Evolutionary conservation across 305 asterid species (phyloP).

Genomic region (Solanum aculeatissimum): DNA sequence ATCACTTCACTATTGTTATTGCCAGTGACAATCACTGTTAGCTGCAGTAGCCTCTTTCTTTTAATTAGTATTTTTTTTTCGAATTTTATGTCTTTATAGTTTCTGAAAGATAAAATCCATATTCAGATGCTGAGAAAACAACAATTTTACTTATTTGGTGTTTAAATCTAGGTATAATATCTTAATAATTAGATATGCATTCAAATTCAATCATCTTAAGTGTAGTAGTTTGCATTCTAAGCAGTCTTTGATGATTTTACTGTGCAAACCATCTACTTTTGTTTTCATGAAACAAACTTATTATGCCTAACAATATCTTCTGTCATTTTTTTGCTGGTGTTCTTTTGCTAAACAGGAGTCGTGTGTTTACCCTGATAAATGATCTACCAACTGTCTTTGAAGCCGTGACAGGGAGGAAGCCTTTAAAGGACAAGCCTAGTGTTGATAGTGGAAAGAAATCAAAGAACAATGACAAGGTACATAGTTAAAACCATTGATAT

Average conservation of each 20-base stretch:
- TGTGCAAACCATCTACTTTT: not conserved
- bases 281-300: not conserved
- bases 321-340: constrained; percentile 4
- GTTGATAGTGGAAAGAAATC: constrained; percentile 72
- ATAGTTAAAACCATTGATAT: not conserved
- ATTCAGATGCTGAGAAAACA: not conserved
- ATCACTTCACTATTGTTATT: not conserved
- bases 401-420: constrained; percentile 64
- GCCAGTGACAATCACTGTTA: not conserved
- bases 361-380: constrained; percentile 76
- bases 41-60: not conserved
- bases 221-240: not conserved
- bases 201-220: not conserved
- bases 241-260: not conserved
- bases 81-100: not conserved
- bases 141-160: not conserved
- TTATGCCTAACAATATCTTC: not conserved
- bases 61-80: not conserved
- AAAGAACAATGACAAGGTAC: constrained; percentile 59
- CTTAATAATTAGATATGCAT: not conserved
- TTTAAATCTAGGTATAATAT: not conserved
- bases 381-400: constrained; percentile 79
- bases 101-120: not conserved
- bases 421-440: constrained; percentile 53
- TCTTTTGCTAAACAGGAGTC: constrained; percentile 44